Evolutionary conservation across 495 filamentous ascomycete genomes (phyloP), one percentile per base, ranked within the genome.

Genomic region (Xylaria bambusicola): DNA sequence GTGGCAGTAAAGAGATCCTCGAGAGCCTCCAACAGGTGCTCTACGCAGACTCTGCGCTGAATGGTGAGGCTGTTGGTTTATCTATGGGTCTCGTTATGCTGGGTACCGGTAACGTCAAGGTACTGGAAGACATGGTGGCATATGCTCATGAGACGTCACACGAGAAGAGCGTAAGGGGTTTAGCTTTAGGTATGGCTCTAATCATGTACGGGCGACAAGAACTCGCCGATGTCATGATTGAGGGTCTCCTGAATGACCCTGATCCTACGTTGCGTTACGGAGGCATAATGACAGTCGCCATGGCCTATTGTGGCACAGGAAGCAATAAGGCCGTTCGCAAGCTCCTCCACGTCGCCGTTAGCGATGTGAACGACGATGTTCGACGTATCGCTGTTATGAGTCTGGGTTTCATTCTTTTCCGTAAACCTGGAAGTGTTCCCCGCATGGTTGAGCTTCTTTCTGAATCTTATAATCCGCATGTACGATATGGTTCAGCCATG

Each of bases 251-350:
- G 36, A 91, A 90, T 61, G 95, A 98, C 64, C 91, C 94, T 3
- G 94, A 99, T 66, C 91, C 94, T 62, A 91, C 90, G 24, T 78
- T 99, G 50, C 85, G 95, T 58, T 99, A 99, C 66, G 95, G 95
- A 65, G 95, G 95, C 78, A 96, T 99, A 69, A 93, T 97, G 86
- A 97, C 94, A n/a, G 89, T 98, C 35, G 94, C 95, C 27, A 80
- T 99, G 70, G 95, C 95, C 8, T 99, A 98, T 74, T 97, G 93
- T 74, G 95, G 95, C 35, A 96, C 88, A 51, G 89, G 93, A 20
- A 96, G 91, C 85, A 99, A 99, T 81, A 97, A 98, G 80, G 95
- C 95, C 24, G 92, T 99, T 31, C 90, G 95, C 41, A 93, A 94
- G 73, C 83, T 99, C n/a, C 85, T 99, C 6, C 95, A 99, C 65